Evolutionary conservation across 208 protist genomes (phyloP).

Genomic region (Acanthamoeba royreba): DNA sequence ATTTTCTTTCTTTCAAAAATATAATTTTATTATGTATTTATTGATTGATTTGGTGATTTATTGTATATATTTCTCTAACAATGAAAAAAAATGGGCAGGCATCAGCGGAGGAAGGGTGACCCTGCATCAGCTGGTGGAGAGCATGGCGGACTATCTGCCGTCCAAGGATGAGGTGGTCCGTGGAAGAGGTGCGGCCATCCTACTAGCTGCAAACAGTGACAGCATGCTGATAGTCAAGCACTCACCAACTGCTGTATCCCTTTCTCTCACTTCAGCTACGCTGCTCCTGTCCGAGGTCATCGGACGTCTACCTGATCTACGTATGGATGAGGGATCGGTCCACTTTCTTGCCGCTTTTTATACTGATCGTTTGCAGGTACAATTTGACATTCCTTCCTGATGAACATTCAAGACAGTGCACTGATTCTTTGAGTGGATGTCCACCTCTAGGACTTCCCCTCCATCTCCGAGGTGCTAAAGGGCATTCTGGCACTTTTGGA

Average conservation of each 20-base stretch:
- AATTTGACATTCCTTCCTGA: not conserved
- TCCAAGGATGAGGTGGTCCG: constrained; percentile 14
- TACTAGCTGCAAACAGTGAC: not conserved
- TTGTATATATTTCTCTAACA: not conserved
- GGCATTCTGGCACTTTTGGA: not conserved
- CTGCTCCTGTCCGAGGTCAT: constrained; percentile 19
- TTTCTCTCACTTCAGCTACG: not conserved
- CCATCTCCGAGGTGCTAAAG: not conserved
- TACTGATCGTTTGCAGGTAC: not conserved
- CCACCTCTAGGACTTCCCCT: constrained; percentile 4
- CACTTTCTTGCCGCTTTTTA: constrained; percentile 30
- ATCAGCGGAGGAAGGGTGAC: not conserved
- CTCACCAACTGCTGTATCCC: not conserved
- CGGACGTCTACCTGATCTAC: not conserved
- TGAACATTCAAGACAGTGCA: not conserved
- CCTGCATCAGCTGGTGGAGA: constrained; percentile 28
- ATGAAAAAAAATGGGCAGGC: not conserved
- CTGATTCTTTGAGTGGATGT: not conserved
- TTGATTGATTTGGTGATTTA: too few species aligned
- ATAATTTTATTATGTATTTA: too few species aligned
- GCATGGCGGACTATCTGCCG: constrained; percentile 8
- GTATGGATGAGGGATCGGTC: not conserved
- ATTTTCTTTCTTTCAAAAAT: too few species aligned
- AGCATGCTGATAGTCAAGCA: not conserved
- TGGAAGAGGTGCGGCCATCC: not conserved